Conservation (phyloP, 2,329 filamentous ascomycete species). For the Neophaeococcomyces aloes region DNA sequence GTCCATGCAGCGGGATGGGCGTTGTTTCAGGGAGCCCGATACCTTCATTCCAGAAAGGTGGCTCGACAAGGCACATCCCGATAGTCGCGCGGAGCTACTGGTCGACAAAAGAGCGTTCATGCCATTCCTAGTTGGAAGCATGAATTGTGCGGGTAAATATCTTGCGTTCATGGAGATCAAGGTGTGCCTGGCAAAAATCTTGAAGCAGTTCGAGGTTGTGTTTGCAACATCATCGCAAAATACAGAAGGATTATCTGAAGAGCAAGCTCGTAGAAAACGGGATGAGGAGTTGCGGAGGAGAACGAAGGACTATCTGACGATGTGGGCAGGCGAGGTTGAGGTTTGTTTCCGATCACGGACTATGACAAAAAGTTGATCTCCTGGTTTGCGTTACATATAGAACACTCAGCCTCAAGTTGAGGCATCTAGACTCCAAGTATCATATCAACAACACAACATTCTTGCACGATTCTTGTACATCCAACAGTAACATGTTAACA, state of each 20-base stretch:
- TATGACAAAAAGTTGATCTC: too few species aligned
- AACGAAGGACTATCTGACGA: conserved; percentile 3
- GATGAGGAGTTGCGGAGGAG: background rate
- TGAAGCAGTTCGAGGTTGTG: conserved; percentile 1
- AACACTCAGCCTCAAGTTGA: too few species aligned
- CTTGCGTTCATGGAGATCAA: conserved; percentile 4
- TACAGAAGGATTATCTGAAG: background rate
- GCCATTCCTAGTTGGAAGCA: background rate
- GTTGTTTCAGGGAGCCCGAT: conserved; percentile 21
- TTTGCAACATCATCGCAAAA: background rate
- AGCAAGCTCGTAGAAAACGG: background rate
- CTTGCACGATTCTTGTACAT: too few species aligned
- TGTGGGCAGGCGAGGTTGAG: background rate
- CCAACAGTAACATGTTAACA: too few species aligned
- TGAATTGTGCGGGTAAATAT: conserved; percentile 3
- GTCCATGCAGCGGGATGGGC: background rate
- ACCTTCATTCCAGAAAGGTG: conserved; percentile 25
- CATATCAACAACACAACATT: too few species aligned
- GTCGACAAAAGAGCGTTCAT: conserved; percentile 1
- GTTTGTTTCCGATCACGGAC: background rate
- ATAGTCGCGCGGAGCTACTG: background rate
- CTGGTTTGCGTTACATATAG: too few species aligned
- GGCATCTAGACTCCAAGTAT: too few species aligned
- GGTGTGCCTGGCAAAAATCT: conserved; percentile 1
- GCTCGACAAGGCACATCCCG: conserved; percentile 14